Conservation (phyloP, 306 rosid genomes). For the Medicago ruthenica region DNA sequence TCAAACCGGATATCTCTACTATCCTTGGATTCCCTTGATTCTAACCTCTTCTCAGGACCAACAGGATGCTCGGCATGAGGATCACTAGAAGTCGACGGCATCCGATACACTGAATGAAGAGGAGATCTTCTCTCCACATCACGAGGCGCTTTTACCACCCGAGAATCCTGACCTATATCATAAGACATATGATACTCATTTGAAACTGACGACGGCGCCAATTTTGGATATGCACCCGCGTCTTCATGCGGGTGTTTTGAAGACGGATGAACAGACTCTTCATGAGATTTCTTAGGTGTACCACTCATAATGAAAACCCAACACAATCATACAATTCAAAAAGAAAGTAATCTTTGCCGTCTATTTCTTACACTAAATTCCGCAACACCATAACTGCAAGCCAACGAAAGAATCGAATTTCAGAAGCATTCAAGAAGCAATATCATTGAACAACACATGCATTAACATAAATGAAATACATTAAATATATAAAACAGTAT, state of each 20-base stretch:
- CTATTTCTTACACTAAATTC: constrained; percentile 21
- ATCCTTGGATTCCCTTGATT: constrained; percentile 76
- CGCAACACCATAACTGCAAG: constrained; percentile 37
- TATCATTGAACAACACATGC: constrained; percentile 11
- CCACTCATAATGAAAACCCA: constrained; percentile 69
- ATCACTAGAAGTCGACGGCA: constrained; percentile 62
- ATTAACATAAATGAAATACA: constrained; percentile 19
- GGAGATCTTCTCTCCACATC: constrained; percentile 80
- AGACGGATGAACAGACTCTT: constrained; percentile 72
- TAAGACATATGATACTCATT: constrained; percentile 64
- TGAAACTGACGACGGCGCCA: constrained; percentile 54
- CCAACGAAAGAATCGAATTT: constrained; percentile 36
- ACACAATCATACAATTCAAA: constrained; percentile 40
- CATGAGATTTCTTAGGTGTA: constrained; percentile 77
- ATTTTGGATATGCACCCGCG: constrained; percentile 61
- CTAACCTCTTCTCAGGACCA: constrained; percentile 63
- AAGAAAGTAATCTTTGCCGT: constrained; percentile 34
- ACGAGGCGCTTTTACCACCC: constrained; percentile 60
- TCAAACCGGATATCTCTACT: constrained; percentile 67
- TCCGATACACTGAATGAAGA: constrained; percentile 56
- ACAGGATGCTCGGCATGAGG: constrained; percentile 57
- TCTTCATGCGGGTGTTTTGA: constrained; percentile 77
- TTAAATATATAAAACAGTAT: constrained; percentile 16
- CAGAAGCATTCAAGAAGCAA: constrained; percentile 8
- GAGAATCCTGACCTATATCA: constrained; percentile 64